Percentiles rank a stretch among this genome's conserved stretches.
phyloP scores from a whole-genome alignment of 306 rosid genomes.

The Adenanthera pavonina region DNA sequence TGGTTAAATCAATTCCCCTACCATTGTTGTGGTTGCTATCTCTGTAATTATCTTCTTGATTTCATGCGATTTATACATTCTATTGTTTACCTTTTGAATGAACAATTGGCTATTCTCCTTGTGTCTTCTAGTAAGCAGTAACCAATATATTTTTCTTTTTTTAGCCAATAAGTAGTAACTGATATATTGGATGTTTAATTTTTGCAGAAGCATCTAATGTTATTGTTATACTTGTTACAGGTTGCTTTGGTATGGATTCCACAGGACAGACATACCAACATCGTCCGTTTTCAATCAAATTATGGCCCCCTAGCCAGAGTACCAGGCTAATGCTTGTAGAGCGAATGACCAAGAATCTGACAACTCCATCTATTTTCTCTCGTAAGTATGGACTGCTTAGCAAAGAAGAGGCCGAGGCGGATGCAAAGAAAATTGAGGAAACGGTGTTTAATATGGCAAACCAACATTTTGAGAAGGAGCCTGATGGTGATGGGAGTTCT shows the following conservation, averaged over 20 bases:
- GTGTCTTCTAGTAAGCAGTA: background rate
- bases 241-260: slow-evolving; percentile 65
- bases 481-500: slow-evolving; percentile 84
- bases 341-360: slow-evolving; percentile 77
- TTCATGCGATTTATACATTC: background rate
- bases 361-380: slow-evolving; percentile 84
- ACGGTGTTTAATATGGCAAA: slow-evolving; percentile 66
- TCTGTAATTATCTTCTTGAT: background rate
- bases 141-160: background rate
- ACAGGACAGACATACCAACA: slow-evolving; percentile 49
- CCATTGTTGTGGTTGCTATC: background rate
- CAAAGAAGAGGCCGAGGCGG: slow-evolving; percentile 79
- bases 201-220: slow-evolving; percentile 21
- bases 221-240: slow-evolving; percentile 42
- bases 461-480: slow-evolving; percentile 80
- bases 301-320: slow-evolving; percentile 92
- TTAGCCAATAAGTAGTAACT: background rate
- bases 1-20: background rate
- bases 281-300: slow-evolving; percentile 65
- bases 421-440: slow-evolving; percentile 70
- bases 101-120: slow-evolving; percentile 14
- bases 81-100: background rate
- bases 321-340: slow-evolving; percentile 78
- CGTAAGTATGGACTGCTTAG: slow-evolving; percentile 80
- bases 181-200: background rate